A percentile compares a stretch with the other conserved stretches of the same genome.
Conservation (phyloP, 306 rosid genomes). For the Cicer yamashitae region DNA sequence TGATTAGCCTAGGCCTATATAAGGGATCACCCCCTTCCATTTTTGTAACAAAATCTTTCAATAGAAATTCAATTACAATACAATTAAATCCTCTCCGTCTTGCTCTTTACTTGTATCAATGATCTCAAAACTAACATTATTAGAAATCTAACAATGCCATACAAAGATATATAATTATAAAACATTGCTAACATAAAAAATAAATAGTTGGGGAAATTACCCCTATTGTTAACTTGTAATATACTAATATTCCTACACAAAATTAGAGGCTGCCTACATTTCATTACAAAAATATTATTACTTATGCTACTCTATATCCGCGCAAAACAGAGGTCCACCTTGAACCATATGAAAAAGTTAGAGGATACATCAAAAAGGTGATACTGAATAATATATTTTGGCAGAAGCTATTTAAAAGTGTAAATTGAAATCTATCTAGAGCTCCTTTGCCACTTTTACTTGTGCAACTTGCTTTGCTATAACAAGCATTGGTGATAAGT, state of each 20-base stretch:
- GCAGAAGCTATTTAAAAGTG: slow-evolving; percentile 13
- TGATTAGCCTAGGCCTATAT: too few species aligned
- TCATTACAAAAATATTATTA: slow-evolving; percentile 38
- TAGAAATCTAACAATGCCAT: too few species aligned
- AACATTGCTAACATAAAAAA: slow-evolving; percentile 23
- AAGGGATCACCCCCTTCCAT: too few species aligned
- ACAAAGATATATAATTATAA: slow-evolving; percentile 1
- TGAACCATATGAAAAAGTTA: slow-evolving; percentile 14
- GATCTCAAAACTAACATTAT: too few species aligned
- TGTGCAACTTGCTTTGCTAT: slow-evolving; percentile 29
- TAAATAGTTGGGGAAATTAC: slow-evolving; percentile 47
- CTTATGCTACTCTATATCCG: neutral
- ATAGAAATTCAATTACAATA: too few species aligned
- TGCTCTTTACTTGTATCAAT: too few species aligned
- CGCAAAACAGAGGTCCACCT: slow-evolving; percentile 13
- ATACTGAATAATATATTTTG: neutral
- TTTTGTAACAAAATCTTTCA: too few species aligned
- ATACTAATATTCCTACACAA: slow-evolving; percentile 21
- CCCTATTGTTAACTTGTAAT: slow-evolving; percentile 38
- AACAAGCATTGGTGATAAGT: slow-evolving; percentile 18
- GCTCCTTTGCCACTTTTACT: slow-evolving; percentile 32
- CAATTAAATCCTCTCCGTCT: too few species aligned
- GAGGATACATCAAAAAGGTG: neutral
- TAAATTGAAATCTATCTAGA: slow-evolving; percentile 5
- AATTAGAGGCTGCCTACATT: slow-evolving; percentile 45